phyloP scores from a whole-genome alignment of 1,139 yeast species.

The Yamadazyma aaseri region DNA sequence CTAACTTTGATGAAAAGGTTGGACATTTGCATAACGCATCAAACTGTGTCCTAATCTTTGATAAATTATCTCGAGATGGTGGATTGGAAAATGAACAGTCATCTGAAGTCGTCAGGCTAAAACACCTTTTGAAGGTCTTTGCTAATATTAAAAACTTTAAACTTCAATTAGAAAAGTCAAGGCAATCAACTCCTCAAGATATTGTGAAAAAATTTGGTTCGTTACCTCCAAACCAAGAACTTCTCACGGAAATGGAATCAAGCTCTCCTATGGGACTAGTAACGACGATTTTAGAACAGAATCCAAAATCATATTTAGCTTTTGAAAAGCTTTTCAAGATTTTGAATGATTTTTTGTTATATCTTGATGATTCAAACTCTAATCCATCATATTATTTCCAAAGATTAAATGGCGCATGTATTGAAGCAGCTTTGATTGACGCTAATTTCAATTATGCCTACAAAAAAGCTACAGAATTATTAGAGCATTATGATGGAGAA shows the following conservation, averaged over 20 bases:
- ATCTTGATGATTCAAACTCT: slow-evolving; percentile 14
- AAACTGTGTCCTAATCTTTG: slow-evolving; percentile 39
- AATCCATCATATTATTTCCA: slow-evolving; percentile 23
- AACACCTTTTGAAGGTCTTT: slow-evolving; percentile 32
- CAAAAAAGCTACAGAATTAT: slow-evolving; percentile 30
- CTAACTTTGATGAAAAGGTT: slow-evolving; percentile 45
- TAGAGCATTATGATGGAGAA: slow-evolving; percentile 20
- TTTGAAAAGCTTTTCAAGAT: slow-evolving; percentile 42
- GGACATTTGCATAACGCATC: slow-evolving; percentile 47
- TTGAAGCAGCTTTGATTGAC: slow-evolving; percentile 56
- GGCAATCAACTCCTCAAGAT: slow-evolving; percentile 29
- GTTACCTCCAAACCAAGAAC: slow-evolving; percentile 14
- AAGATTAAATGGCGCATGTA: slow-evolving; percentile 48
- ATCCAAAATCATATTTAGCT: slow-evolving; percentile 53
- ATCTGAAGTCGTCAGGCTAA: slow-evolving; percentile 21
- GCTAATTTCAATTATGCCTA: slow-evolving; percentile 56
- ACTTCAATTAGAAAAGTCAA: slow-evolving; percentile 32
- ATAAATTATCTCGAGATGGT: slow-evolving; percentile 15
- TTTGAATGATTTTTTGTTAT: slow-evolving; percentile 36
- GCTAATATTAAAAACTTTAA: slow-evolving; percentile 33
- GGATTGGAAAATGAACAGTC: slow-evolving; percentile 14
- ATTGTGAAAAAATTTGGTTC: slow-evolving; percentile 26
- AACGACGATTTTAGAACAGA: slow-evolving; percentile 50
- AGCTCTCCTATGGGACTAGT: slow-evolving; percentile 28
- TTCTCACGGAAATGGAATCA: slow-evolving; percentile 15